Percentiles rank a stretch among this genome's conserved stretches.
These are phyloP conservation scores for Diddensiella transvaalensis DNA, from an alignment of 805 yeast genomes.

Conservation along the genomic window DNA sequence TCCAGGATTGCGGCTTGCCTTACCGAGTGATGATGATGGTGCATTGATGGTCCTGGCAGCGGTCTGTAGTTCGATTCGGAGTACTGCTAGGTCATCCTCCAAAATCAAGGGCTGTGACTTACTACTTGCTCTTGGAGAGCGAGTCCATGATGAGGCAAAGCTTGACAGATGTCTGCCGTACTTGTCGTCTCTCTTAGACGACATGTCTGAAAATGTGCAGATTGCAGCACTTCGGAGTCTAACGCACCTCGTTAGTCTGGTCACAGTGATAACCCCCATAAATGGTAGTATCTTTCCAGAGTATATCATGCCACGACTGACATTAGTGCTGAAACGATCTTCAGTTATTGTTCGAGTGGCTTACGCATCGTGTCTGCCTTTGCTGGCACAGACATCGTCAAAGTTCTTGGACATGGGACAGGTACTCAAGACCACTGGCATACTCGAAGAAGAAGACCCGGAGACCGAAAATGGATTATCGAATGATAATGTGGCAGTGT, in stretches of 20 bases:
- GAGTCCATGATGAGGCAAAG: constrained; percentile 75
- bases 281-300: constrained; percentile 78
- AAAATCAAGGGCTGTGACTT: constrained; percentile 71
- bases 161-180: constrained; percentile 84
- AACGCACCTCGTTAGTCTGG: constrained; percentile 63
- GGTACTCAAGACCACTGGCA: constrained; percentile 41
- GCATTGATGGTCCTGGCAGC: constrained; percentile 56
- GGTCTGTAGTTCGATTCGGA: constrained; percentile 56
- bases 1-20: constrained; percentile 16
- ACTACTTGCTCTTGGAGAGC: constrained; percentile 70
- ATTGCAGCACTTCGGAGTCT: constrained; percentile 60
- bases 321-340: constrained; percentile 40
- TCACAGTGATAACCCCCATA: constrained; percentile 64
- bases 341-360: constrained; percentile 53
- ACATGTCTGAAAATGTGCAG: constrained; percentile 60
- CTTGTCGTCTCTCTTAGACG: constrained; percentile 67
- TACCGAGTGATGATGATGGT: constrained; percentile 40
- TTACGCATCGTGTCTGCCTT: constrained; percentile 71
- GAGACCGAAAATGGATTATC: constrained; percentile 41
- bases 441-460: constrained; percentile 39
- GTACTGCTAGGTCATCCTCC: constrained; percentile 56
- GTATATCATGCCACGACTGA: constrained; percentile 70
- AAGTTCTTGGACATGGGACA: constrained; percentile 58
- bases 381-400: constrained; percentile 61
- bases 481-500: constrained; percentile 18